These are phyloP conservation scores for Niveomyces coronatus DNA, from an alignment of 2,329 filamentous ascomycete species.

Conservation along the genomic window DNA sequence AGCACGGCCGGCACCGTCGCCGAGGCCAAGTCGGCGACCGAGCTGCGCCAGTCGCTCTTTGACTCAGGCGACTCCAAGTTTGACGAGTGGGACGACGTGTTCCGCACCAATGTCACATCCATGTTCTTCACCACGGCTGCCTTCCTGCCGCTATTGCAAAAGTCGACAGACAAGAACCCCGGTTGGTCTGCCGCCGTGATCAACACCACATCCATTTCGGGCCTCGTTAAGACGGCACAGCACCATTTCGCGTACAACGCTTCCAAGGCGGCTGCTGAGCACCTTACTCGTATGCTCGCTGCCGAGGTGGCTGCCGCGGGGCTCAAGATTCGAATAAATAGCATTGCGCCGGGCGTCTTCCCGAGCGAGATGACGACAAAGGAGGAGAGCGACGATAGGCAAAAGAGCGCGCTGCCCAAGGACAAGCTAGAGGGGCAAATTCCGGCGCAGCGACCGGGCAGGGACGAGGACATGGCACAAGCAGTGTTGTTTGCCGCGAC, in stretches of 20 bases:
- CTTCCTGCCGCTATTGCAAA: constrained; percentile 51
- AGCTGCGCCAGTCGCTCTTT: constrained; percentile 55
- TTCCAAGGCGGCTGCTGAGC: constrained; percentile 53
- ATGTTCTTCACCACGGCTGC: constrained; percentile 55
- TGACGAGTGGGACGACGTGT: constrained; percentile 62
- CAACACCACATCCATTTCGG: constrained; percentile 60
- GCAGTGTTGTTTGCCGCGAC: constrained; percentile 46
- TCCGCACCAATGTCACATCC: constrained; percentile 65
- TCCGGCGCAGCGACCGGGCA: constrained; percentile 57
- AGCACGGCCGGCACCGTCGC: constrained; percentile 39
- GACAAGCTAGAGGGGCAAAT: constrained; percentile 50
- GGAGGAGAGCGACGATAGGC: constrained; percentile 31
- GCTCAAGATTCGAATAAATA: constrained; percentile 57
- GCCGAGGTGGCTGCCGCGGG: constrained; percentile 47
- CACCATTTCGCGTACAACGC: constrained; percentile 58
- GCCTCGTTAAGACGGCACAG: constrained; percentile 50
- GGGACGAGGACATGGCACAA: constrained; percentile 59
- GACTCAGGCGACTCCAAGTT: constrained; percentile 47
- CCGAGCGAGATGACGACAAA: constrained; percentile 62
- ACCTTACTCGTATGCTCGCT: constrained; percentile 54
- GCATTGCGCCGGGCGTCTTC: constrained; percentile 62
- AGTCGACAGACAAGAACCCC: constrained; percentile 28
- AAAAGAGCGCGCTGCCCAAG: constrained; percentile 49
- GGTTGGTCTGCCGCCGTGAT: constrained; percentile 51
- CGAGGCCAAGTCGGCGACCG: constrained; percentile 31